Percentiles rank a stretch among this genome's conserved stretches.
Conservation (phyloP, 1,284 basidiomycete genomes). For the Ceratobasidium sp. region DNA sequence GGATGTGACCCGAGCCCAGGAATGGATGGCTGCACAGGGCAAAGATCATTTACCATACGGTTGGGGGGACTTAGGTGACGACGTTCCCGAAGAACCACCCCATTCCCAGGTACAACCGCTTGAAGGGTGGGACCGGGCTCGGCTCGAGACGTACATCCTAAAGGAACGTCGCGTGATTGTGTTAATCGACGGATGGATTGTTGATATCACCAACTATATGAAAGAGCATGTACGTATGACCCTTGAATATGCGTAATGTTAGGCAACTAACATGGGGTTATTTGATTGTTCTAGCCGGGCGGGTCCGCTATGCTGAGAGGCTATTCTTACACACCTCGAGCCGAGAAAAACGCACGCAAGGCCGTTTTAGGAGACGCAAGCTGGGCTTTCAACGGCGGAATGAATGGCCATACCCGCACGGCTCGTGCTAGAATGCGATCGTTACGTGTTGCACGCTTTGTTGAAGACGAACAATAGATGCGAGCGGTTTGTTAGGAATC, state of each 20-base stretch:
- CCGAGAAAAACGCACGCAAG: neutral
- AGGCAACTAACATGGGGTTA: conserved; percentile 45
- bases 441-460: conserved; percentile 61
- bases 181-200: conserved; percentile 69
- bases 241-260: conserved; percentile 45
- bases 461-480: conserved; percentile 18
- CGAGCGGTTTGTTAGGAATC: conserved; percentile 1
- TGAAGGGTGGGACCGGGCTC: conserved; percentile 56
- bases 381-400: conserved; percentile 74
- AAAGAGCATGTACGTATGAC: conserved; percentile 68
- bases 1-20: conserved; percentile 60
- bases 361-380: conserved; percentile 61
- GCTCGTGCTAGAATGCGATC: conserved; percentile 67
- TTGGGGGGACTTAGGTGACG: conserved; percentile 45
- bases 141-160: conserved; percentile 57
- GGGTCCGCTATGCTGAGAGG: conserved; percentile 62
- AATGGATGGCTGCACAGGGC: conserved; percentile 59
- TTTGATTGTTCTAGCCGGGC: conserved; percentile 60
- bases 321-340: conserved; percentile 56
- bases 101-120: conserved; percentile 16
- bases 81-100: neutral
- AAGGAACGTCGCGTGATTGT: conserved; percentile 58
- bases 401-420: conserved; percentile 76
- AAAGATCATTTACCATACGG: conserved; percentile 52
- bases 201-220: conserved; percentile 73